Conservation (phyloP, 305 asterid genomes). For the Coffea humblotiana region DNA sequence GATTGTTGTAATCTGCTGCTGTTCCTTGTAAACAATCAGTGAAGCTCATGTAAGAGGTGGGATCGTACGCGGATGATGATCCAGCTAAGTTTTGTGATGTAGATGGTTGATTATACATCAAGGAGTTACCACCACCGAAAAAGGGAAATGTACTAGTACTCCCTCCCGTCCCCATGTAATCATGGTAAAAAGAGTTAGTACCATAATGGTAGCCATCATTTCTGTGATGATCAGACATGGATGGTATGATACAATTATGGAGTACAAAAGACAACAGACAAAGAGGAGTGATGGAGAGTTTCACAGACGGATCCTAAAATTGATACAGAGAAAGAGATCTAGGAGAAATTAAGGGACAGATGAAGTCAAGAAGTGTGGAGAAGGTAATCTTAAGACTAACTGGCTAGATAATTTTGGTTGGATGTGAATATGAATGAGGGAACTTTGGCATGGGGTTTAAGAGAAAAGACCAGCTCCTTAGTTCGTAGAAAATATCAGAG, state of each 20-base stretch:
- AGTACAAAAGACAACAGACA: slow-evolving; percentile 6
- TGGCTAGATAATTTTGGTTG: not conserved
- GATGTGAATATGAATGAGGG: slow-evolving; percentile 20
- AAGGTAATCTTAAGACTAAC: not conserved
- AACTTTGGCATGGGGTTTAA: not conserved
- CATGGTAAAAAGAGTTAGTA: slow-evolving; percentile 27
- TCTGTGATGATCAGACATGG: slow-evolving; percentile 48
- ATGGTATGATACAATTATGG: not conserved
- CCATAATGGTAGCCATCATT: slow-evolving; percentile 20
- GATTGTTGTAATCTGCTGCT: slow-evolving; percentile 44
- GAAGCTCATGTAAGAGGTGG: slow-evolving; percentile 42
- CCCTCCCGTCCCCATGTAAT: slow-evolving; percentile 36
- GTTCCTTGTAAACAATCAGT: slow-evolving; percentile 47
- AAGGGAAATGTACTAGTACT: slow-evolving; percentile 25
- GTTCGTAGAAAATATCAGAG: slow-evolving; percentile 15
- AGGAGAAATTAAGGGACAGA: not conserved
- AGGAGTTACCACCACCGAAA: slow-evolving; percentile 21
- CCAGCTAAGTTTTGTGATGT: not conserved
- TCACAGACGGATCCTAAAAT: not conserved
- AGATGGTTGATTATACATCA: slow-evolving; percentile 21
- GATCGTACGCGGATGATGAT: slow-evolving; percentile 10
- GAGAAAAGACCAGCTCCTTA: slow-evolving; percentile 12
- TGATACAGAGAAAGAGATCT: slow-evolving; percentile 9
- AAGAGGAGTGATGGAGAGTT: not conserved
- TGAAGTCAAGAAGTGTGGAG: slow-evolving; percentile 18